A percentile compares a stretch with the other conserved stretches of the same genome.
Evolutionary conservation across 306 rosid genomes (phyloP).

Genomic region (Acacia acuminata): DNA sequence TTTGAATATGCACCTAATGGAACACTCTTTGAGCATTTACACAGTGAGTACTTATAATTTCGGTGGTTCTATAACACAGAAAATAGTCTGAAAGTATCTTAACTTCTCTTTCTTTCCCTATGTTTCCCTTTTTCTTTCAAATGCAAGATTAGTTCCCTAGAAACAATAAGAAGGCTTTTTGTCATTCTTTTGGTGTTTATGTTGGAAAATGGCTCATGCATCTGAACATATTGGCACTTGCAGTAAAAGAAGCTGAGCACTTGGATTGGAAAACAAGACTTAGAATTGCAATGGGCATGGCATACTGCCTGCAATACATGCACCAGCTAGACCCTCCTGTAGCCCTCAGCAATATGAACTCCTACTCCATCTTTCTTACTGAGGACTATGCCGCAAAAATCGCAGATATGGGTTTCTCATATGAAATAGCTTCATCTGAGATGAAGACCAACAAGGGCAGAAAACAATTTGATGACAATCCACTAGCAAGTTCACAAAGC

Average conservation of each 20-base stretch:
- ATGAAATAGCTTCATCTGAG: slow-evolving; percentile 46
- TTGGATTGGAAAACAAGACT: slow-evolving; percentile 88
- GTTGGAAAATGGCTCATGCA: slow-evolving; percentile 35
- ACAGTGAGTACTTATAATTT: slow-evolving; percentile 59
- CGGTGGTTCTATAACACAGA: slow-evolving; percentile 4
- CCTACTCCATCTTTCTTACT: slow-evolving; percentile 62
- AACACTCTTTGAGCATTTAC: slow-evolving; percentile 92
- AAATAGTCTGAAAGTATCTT: slow-evolving; percentile 9
- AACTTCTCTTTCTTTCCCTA: not conserved
- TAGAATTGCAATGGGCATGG: slow-evolving; percentile 79
- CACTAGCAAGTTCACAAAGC: slow-evolving; percentile 38
- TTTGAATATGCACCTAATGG: slow-evolving; percentile 97
- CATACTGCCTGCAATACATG: slow-evolving; percentile 82
- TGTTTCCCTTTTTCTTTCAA: not conserved
- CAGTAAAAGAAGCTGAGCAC: slow-evolving; percentile 95
- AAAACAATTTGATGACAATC: slow-evolving; percentile 36
- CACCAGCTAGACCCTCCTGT: slow-evolving; percentile 74
- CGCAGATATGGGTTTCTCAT: slow-evolving; percentile 63
- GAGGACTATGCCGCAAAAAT: slow-evolving; percentile 91
- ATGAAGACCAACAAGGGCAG: slow-evolving; percentile 28
- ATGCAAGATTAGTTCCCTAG: slow-evolving; percentile 11
- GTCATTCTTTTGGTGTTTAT: slow-evolving; percentile 5
- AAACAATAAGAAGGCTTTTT: not conserved
- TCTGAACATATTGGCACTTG: slow-evolving; percentile 31
- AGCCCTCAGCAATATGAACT: slow-evolving; percentile 58